These are phyloP conservation scores for Neoscytalidium dimidiatum DNA, from an alignment of 2,329 filamentous ascomycete species.

Conservation along the genomic window DNA sequence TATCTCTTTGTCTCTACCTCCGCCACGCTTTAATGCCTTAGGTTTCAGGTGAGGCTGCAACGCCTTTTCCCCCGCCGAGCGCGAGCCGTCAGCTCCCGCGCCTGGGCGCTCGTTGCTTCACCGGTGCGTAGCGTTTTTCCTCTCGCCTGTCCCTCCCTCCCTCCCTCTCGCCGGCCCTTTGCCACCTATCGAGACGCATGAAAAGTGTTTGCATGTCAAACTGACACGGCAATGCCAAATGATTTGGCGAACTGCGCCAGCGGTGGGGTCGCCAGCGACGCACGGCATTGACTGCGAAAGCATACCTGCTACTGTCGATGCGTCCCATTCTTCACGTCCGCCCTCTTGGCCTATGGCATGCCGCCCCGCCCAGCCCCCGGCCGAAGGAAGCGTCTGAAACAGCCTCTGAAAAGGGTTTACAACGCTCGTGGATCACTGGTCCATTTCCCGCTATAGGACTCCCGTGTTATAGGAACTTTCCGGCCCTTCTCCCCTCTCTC, in stretches of 20 bases:
- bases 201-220: slow-evolving; percentile 3
- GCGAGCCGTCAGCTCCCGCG: neutral
- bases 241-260: neutral
- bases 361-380: neutral
- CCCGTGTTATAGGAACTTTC: neutral
- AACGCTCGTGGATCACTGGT: neutral
- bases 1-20: neutral
- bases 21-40: neutral
- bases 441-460: neutral
- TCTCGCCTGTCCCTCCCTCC: neutral
- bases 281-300: neutral
- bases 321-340: neutral
- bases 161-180: neutral
- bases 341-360: neutral
- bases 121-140: neutral
- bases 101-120: neutral
- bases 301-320: neutral
- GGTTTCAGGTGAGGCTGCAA: neutral
- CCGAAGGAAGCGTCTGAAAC: neutral
- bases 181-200: neutral
- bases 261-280: neutral
- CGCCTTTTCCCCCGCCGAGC: neutral
- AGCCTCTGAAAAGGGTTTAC: neutral
- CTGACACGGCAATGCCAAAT: neutral
- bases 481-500: neutral